Evolutionary conservation across 345 rosid species (phyloP).

Genomic region (Litchi chinensis): DNA sequence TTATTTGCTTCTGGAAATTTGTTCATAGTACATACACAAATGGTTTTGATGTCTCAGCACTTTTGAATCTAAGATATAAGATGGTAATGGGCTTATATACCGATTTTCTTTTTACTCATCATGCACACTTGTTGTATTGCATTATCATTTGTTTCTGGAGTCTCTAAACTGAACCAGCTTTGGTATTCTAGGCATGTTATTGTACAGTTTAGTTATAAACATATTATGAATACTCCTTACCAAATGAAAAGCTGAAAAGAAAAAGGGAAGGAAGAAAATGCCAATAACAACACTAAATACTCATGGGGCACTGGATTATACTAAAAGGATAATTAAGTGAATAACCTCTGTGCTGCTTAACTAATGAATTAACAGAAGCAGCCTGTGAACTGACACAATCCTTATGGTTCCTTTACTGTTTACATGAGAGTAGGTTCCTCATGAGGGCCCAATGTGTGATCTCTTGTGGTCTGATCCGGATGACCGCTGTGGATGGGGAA

Average conservation of each 20-base stretch:
- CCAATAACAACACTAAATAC: not conserved
- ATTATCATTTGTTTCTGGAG: not conserved
- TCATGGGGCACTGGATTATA: not conserved
- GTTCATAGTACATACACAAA: not conserved
- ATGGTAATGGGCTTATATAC: not conserved
- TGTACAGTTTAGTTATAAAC: not conserved
- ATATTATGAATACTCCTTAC: not conserved
- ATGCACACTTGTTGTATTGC: not conserved
- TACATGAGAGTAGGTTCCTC: conserved; percentile 58
- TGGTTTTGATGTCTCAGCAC: not conserved
- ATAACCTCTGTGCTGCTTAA: not conserved
- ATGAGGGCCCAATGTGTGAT: conserved; percentile 90
- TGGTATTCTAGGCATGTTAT: not conserved
- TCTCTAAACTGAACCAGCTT: not conserved
- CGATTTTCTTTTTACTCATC: not conserved
- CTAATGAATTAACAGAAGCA: not conserved
- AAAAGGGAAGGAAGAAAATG: not conserved
- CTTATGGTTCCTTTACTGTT: not conserved
- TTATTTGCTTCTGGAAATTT: not conserved
- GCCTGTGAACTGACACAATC: not conserved
- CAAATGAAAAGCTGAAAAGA: not conserved
- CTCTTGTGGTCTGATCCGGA: conserved; percentile 81
- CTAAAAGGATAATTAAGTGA: not conserved
- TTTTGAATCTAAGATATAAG: not conserved
- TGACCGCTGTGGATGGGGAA: conserved; percentile 61